Percentiles rank a stretch among this genome's conserved stretches.
Conservation (phyloP, 169 alveolate species). For the Neospora caninum region DNA sequence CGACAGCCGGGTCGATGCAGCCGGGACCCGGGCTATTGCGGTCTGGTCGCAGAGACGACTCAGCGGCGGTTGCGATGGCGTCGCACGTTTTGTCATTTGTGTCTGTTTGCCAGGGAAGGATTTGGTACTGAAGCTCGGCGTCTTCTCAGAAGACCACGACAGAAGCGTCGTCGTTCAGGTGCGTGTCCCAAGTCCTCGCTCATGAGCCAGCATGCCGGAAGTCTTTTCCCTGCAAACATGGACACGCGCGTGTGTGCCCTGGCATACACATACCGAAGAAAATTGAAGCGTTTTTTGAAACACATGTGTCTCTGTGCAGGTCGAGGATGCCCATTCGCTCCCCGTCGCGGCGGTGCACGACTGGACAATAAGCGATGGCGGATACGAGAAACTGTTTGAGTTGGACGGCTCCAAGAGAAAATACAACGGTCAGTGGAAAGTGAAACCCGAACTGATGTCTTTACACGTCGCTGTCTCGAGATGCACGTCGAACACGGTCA, state of each 20-base stretch:
- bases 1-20: too few species aligned
- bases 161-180: conserved; percentile 52
- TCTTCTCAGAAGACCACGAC: conserved; percentile 58
- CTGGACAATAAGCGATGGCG: neutral
- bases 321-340: conserved; percentile 18
- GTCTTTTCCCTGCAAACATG: too few species aligned
- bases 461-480: too few species aligned
- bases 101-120: conserved; percentile 48
- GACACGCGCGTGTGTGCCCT: too few species aligned
- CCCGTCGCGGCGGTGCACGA: conserved; percentile 13
- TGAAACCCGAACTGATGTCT: too few species aligned
- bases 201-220: too few species aligned
- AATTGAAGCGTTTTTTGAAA: too few species aligned
- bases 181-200: neutral
- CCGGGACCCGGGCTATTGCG: too few species aligned
- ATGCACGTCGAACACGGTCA: too few species aligned
- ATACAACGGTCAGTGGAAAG: conserved; percentile 4
- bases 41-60: too few species aligned
- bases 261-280: too few species aligned
- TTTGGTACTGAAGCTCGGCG: conserved; percentile 55
- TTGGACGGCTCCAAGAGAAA: neutral
- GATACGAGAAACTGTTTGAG: conserved; percentile 22
- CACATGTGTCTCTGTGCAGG: neutral
- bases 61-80: too few species aligned
- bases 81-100: neutral